Base-by-base conservation (phyloP, 768 basidiomycete species). In the Pleurotus cornucopiae region DNA sequence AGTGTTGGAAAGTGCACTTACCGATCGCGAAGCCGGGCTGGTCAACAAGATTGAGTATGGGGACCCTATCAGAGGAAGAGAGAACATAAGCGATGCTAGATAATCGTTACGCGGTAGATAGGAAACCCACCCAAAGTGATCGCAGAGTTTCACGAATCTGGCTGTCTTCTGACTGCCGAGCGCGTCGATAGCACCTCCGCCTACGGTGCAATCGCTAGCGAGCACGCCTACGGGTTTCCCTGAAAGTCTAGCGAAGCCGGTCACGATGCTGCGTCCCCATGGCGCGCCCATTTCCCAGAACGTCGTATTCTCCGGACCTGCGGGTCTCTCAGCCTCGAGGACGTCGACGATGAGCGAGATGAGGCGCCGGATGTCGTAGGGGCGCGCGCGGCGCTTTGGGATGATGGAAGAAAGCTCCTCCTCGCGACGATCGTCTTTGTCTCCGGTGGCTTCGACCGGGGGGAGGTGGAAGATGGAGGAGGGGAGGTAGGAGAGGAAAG, bases 21-120 rank as follows among this genome's bases (percentile, higher is more conserved):
- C 72, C 73, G 21, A 76, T 66, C 5, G 72, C 72, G 46, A 76
- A 74, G 5, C 73, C 74, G 11, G 74, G 74, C 48, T 73, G 67
- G 49, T 75, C 74, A 18, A 76, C 74, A 1, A 76, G 66, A 58
- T 76, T 76, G 16, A 75, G 54, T 9, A 75, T 64, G 1, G 73
- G 74, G 23, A 76, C 59, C 2, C 71, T 74, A 20, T 52, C 38
- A 52, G 41, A 37, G 20, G 18, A 44, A 30, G 30, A 9, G 30
- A 9, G 30, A 34, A 18, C 39, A 18, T 12, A 7, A 37, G 49
- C 11, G 47, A 23, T 47, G n/a, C 55, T 20, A 4, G 20, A 14
- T 23, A n/a, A 13, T 18, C 44, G 37, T 12, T n/a, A 14, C n/a
- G 41, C 41, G 12, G 16, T 16, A 45, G 16, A 12, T 23, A 26